These are phyloP conservation scores for Ceratobasidium sp. DNA, from an alignment of 1,284 basidiomycete species.

Conservation along the genomic window DNA sequence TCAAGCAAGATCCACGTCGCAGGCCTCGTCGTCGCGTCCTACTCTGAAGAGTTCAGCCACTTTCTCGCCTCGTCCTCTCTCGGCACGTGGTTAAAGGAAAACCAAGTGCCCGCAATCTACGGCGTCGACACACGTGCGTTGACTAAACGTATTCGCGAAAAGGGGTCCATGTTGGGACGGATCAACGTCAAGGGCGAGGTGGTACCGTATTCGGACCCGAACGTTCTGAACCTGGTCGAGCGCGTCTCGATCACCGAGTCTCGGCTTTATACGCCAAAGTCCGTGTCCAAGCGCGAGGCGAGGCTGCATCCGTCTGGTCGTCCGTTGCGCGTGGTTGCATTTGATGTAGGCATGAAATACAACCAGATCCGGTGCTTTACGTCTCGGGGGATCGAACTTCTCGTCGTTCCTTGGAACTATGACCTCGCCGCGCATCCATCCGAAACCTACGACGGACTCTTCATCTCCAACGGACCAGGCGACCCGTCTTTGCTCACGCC, in stretches of 20 bases:
- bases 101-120: slow-evolving; percentile 93
- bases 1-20: slow-evolving; percentile 94
- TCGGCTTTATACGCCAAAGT: slow-evolving; percentile 75
- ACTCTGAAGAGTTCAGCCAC: slow-evolving; percentile 95
- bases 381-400: slow-evolving; percentile 92
- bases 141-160: slow-evolving; percentile 95
- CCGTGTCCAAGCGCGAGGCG: slow-evolving; percentile 60
- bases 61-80: slow-evolving; percentile 92
- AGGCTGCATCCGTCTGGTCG: slow-evolving; percentile 83
- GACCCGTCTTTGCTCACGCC: slow-evolving; percentile 89
- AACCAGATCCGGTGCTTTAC: slow-evolving; percentile 99
- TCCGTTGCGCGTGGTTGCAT: slow-evolving; percentile 85
- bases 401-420: slow-evolving; percentile 98
- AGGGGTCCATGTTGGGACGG: slow-evolving; percentile 92
- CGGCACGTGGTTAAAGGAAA: slow-evolving; percentile 94
- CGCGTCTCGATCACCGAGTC: slow-evolving; percentile 83
- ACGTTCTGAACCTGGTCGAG: slow-evolving; percentile 91
- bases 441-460: slow-evolving; percentile 93
- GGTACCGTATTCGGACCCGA: slow-evolving; percentile 90
- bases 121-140: slow-evolving; percentile 97
- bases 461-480: slow-evolving; percentile 98
- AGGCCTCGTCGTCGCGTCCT: slow-evolving; percentile 93
- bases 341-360: slow-evolving; percentile 99
- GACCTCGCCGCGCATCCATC: slow-evolving; percentile 82
- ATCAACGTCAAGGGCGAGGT: slow-evolving; percentile 77